These are phyloP conservation scores for Lathyrus aphaca DNA, from an alignment of 306 rosid species.

Conservation along the genomic window DNA sequence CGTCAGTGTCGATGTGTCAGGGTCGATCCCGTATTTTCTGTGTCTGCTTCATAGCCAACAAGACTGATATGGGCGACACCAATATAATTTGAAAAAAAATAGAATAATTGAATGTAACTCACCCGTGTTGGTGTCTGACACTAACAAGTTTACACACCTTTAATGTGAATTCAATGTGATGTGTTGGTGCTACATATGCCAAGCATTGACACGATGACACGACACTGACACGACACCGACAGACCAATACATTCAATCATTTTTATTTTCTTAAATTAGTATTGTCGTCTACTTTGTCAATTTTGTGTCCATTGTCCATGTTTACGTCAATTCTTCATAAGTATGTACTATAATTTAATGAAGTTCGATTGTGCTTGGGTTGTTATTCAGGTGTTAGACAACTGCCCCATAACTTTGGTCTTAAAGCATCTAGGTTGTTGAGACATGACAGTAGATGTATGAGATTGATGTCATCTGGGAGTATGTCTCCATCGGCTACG, in stretches of 20 bases:
- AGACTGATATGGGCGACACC: not conserved
- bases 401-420: constrained; percentile 51
- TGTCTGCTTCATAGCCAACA: not conserved
- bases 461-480: constrained; percentile 52
- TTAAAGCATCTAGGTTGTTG: constrained; percentile 58
- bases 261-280: not conserved
- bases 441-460: constrained; percentile 48
- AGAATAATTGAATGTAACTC: not conserved
- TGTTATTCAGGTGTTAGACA: constrained; percentile 57
- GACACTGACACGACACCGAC: not conserved
- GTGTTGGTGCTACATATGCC: not conserved
- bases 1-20: no score
- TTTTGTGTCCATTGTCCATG: not conserved
- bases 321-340: not conserved
- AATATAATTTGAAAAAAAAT: not conserved
- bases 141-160: not conserved
- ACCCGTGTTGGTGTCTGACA: not conserved
- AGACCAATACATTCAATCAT: not conserved
- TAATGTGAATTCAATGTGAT: not conserved
- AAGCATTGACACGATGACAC: not conserved
- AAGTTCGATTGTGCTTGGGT: constrained; percentile 38
- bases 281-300: not conserved
- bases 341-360: constrained; percentile 1
- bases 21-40: no score
- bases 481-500: constrained; percentile 50